Percentiles rank a stretch among this genome's conserved stretches.
These are phyloP conservation scores for Paralagenidium karlingii DNA, from an alignment of 352 stramenopile genomes.

Conservation along the genomic window DNA sequence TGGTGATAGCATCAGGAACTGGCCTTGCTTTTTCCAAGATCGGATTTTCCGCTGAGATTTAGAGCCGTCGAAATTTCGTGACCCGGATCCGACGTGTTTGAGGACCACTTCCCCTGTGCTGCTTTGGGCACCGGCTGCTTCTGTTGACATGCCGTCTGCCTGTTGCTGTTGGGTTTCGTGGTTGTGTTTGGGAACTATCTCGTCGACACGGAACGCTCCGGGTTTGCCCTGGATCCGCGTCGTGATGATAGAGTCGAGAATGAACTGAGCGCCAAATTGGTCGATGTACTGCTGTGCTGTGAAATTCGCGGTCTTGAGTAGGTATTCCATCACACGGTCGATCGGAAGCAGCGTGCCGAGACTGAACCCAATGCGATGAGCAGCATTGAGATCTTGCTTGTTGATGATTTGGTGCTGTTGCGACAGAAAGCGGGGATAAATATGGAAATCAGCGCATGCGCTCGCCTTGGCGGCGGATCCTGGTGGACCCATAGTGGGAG, in stretches of 20 bases:
- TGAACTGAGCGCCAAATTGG: constrained; percentile 24
- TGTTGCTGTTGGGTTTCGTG: neutral
- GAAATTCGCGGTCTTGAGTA: constrained; percentile 40
- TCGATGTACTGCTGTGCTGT: constrained; percentile 31
- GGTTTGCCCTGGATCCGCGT: constrained; percentile 56
- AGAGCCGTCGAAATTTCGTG: constrained; percentile 54
- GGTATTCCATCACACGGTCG: constrained; percentile 46
- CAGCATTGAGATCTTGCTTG: constrained; percentile 38
- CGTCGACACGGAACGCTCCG: constrained; percentile 46
- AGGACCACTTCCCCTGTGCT: constrained; percentile 13
- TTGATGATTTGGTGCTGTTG: constrained; percentile 51
- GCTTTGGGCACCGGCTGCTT: constrained; percentile 8
- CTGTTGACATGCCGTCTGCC: constrained; percentile 11
- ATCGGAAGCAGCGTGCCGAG: constrained; percentile 51
- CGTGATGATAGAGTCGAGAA: constrained; percentile 62
- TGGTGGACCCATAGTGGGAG: neutral
- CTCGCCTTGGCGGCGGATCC: constrained; percentile 36
- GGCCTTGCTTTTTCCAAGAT: constrained; percentile 44
- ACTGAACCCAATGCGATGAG: constrained; percentile 71
- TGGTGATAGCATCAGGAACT: too few species aligned
- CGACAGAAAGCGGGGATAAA: constrained; percentile 67
- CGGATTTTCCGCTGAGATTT: constrained; percentile 41
- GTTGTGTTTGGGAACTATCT: constrained; percentile 11
- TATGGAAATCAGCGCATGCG: constrained; percentile 62
- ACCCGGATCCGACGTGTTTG: constrained; percentile 30